phyloP scores from a whole-genome alignment of 2,329 filamentous ascomycete species.

The Capronia americana region DNA sequence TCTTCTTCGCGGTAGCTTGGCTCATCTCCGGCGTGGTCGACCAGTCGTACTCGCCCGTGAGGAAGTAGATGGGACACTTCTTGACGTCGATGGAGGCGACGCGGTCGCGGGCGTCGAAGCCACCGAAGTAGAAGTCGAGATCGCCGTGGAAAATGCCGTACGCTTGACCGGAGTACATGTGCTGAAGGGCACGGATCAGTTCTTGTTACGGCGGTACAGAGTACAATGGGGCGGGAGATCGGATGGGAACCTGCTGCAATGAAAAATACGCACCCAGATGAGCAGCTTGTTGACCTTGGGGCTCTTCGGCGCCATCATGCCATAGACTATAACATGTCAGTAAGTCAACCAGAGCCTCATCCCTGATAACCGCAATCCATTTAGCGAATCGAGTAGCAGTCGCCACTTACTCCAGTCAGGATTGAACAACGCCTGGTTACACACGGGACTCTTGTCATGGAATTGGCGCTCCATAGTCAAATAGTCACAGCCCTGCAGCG shows the following conservation, averaged over 20 bases:
- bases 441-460: slow-evolving; percentile 55
- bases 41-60: slow-evolving; percentile 48
- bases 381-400: too few relatives aligned
- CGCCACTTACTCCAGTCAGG: slow-evolving; percentile 50
- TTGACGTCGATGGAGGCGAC: slow-evolving; percentile 55
- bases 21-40: slow-evolving; percentile 46
- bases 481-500: slow-evolving; percentile 49
- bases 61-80: slow-evolving; percentile 58
- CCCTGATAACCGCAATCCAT: too few relatives aligned
- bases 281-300: slow-evolving; percentile 55
- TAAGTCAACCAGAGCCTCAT: background rate
- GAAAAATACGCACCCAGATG: slow-evolving; percentile 46
- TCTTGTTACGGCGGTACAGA: background rate
- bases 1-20: slow-evolving; percentile 56
- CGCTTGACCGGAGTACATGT: slow-evolving; percentile 57
- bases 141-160: slow-evolving; percentile 61
- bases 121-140: slow-evolving; percentile 59
- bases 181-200: slow-evolving; percentile 39
- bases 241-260: background rate
- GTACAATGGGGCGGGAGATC: background rate
- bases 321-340: slow-evolving; percentile 45
- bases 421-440: slow-evolving; percentile 57
- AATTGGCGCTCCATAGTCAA: slow-evolving; percentile 47
- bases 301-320: slow-evolving; percentile 57
- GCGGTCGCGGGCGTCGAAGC: slow-evolving; percentile 56